Evolutionary conservation across 305 asterid species (phyloP).

Genomic region (Ilex paraguariensis): DNA sequence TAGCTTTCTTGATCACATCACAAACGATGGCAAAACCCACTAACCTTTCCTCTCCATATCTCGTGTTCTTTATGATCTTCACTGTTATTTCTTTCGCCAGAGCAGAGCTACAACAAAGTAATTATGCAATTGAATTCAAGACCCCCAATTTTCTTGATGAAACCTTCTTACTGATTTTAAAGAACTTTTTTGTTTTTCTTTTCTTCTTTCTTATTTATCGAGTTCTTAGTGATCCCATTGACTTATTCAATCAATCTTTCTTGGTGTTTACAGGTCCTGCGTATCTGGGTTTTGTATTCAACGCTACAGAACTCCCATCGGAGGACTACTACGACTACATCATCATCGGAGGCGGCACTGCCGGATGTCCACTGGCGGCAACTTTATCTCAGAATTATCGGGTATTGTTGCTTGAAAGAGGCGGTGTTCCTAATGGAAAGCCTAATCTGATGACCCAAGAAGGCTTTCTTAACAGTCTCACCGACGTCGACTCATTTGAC

Average conservation of each 20-base stretch:
- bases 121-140: not conserved
- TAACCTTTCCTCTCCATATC: constrained; percentile 13
- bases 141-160: not conserved
- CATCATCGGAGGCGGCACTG: constrained; percentile 64
- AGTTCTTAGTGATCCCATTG: not conserved
- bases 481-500: constrained; percentile 47
- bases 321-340: constrained; percentile 67
- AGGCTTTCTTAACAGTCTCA: constrained; percentile 59
- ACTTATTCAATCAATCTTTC: not conserved
- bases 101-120: constrained; percentile 46
- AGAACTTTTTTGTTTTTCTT: not conserved
- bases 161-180: constrained; percentile 6
- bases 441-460: constrained; percentile 67
- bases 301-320: constrained; percentile 56
- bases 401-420: constrained; percentile 85
- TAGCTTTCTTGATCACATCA: not conserved
- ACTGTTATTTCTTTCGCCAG: constrained; percentile 19
- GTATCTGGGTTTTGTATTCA: constrained; percentile 37
- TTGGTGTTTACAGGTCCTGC: constrained; percentile 37
- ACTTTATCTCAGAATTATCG: constrained; percentile 60
- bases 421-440: constrained; percentile 61
- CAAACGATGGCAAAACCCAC: constrained; percentile 31
- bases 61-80: constrained; percentile 22
- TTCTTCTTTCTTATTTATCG: too few relatives aligned
- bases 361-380: constrained; percentile 94